A percentile compares a stretch with the other conserved stretches of the same genome.
Conservation (phyloP, 2,329 filamentous ascomycete species). For the Penicillium sp. region DNA sequence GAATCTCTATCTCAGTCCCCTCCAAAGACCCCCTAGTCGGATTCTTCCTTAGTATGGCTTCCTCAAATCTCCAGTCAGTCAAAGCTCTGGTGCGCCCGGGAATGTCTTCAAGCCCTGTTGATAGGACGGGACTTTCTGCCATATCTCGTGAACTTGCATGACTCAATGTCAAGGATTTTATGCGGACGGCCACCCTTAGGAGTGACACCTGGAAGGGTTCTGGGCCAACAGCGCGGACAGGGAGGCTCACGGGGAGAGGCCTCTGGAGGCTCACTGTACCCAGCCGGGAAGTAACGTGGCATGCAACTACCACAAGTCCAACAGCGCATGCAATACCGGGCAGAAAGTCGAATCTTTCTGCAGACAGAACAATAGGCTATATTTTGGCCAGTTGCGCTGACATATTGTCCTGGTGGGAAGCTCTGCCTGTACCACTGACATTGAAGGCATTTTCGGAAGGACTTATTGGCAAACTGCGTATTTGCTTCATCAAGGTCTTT, state of each 20-base stretch:
- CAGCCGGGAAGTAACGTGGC: no score
- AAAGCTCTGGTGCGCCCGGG: no score
- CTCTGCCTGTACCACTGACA: neutral
- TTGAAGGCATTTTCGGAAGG: neutral
- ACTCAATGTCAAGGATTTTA: neutral
- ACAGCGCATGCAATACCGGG: neutral
- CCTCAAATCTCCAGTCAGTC: no score
- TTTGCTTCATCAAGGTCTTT: no score
- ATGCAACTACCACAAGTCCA: neutral
- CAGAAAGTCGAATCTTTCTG: neutral
- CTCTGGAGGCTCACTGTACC: no score
- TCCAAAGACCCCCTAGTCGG: no score
- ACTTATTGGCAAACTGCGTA: no score
- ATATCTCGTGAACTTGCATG: neutral
- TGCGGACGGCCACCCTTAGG: neutral
- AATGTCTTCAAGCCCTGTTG: no score
- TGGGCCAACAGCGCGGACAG: neutral
- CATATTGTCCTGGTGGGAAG: neutral
- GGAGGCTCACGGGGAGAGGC: neutral
- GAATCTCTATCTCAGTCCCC: no score
- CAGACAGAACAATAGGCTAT: neutral
- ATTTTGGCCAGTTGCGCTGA: neutral
- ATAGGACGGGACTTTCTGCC: no score
- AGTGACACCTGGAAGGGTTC: neutral
- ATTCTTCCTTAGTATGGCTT: no score